Evolutionary conservation across 371 early-diverging fungal species (phyloP).

Genomic region (Choanephora cucurbitarum): DNA sequence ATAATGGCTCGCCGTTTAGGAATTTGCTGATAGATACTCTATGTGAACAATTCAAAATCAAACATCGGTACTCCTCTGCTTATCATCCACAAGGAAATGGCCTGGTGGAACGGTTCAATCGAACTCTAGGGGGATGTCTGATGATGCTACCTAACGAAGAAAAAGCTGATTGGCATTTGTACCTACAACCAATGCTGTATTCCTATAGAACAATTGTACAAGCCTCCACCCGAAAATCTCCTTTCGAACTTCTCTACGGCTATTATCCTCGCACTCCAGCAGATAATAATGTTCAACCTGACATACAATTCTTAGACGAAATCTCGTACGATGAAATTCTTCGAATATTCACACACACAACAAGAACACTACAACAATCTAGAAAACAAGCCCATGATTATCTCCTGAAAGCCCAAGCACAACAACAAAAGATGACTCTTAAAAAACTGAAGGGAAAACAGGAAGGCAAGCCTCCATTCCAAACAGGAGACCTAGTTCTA

Average conservation of each 20-base stretch:
- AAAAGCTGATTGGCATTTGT: slow-evolving; percentile 1
- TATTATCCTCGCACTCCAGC: slow-evolving; percentile 1
- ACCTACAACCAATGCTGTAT: slow-evolving; percentile 1
- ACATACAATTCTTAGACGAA: too few relatives aligned
- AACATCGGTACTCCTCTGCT: background rate
- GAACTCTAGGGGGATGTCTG: slow-evolving; percentile 3
- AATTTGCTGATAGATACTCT: background rate
- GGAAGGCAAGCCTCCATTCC: slow-evolving; percentile 3
- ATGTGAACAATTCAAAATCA: slow-evolving; percentile 1
- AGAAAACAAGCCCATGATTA: background rate
- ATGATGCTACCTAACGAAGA: background rate
- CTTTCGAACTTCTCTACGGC: slow-evolving; percentile 1
- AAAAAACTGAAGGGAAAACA: background rate
- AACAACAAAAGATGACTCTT: background rate
- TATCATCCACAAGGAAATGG: slow-evolving; percentile 11
- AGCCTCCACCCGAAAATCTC: slow-evolving; percentile 2
- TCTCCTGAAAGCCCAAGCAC: background rate
- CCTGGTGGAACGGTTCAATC: slow-evolving; percentile 1
- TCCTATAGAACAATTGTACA: slow-evolving; percentile 10
- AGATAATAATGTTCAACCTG: slow-evolving; percentile 2
- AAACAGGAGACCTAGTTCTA: background rate
- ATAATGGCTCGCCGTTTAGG: slow-evolving; percentile 13
- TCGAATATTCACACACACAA: too few relatives aligned
- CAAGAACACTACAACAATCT: too few relatives aligned
- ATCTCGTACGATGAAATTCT: too few relatives aligned